Evolutionary conservation across 192 early-diverging fungal genomes (phyloP).

Genomic region (Allomyces javanicus): DNA sequence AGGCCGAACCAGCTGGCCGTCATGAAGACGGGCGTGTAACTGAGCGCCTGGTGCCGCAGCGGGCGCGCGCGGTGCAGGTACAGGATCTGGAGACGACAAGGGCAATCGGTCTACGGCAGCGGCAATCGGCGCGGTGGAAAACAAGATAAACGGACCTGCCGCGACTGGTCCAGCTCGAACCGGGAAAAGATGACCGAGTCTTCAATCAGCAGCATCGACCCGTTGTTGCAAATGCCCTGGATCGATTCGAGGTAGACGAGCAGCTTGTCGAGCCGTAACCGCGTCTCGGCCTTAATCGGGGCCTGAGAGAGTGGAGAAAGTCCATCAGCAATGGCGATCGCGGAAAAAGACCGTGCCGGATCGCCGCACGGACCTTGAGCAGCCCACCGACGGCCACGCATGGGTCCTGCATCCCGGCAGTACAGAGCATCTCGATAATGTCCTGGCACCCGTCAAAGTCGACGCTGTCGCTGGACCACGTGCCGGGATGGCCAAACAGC

Average conservation of each 20-base stretch:
- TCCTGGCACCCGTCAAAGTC: slow-evolving; percentile 12
- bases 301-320: slow-evolving; percentile 9
- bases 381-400: slow-evolving; percentile 25
- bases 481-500: slow-evolving; percentile 7
- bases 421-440: slow-evolving; percentile 25
- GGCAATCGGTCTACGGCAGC: too few relatives aligned
- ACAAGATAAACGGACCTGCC: slow-evolving; percentile 22
- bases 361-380: slow-evolving; percentile 18
- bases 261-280: slow-evolving; percentile 35
- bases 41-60: slow-evolving; percentile 14
- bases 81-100: slow-evolving; percentile 14
- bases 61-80: slow-evolving; percentile 31
- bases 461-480: slow-evolving; percentile 2
- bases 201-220: slow-evolving; percentile 34
- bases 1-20: slow-evolving; percentile 29
- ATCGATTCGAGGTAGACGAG: slow-evolving; percentile 36
- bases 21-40: slow-evolving; percentile 30
- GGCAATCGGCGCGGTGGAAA: not conserved
- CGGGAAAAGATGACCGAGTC: slow-evolving; percentile 30
- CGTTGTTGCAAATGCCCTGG: slow-evolving; percentile 37
- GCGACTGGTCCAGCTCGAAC: slow-evolving; percentile 26
- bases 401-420: slow-evolving; percentile 22
- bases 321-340: too few relatives aligned
- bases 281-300: slow-evolving; percentile 18
- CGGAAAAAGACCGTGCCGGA: too few relatives aligned